Conservation (phyloP, 2,329 filamentous ascomycete species). For the Ciborinia camelliae region DNA sequence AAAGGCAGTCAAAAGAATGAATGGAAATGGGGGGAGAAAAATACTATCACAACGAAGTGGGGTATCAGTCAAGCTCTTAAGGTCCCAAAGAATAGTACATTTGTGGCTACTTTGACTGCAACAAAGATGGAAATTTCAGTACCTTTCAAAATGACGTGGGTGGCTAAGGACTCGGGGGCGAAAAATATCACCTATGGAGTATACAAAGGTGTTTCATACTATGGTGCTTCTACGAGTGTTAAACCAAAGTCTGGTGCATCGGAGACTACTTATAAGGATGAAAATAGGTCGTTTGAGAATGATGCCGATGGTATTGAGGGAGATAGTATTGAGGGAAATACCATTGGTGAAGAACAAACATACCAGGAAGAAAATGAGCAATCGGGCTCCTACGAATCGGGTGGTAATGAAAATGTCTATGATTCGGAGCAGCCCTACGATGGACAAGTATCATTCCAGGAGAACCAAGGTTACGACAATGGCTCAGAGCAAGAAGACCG, state of each 20-base stretch:
- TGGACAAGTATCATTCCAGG: not conserved
- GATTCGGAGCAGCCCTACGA: not conserved
- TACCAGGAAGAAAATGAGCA: not conserved
- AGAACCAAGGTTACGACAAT: not conserved
- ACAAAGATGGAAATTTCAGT: not conserved
- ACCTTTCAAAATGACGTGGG: not conserved
- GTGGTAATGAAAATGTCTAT: not conserved
- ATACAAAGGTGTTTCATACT: not conserved
- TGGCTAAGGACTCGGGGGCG: not conserved
- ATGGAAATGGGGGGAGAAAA: not conserved
- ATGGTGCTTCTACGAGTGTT: not conserved
- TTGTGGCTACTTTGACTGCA: slow-evolving; percentile 1
- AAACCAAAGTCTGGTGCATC: not conserved
- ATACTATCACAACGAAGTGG: slow-evolving; percentile 4
- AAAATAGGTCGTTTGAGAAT: not conserved
- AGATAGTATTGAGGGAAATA: not conserved
- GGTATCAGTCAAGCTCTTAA: slow-evolving; percentile 12
- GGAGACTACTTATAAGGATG: not conserved
- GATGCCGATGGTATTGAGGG: not conserved
- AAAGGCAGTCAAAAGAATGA: slow-evolving; percentile 1
- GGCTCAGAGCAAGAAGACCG: not conserved
- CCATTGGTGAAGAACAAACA: not conserved
- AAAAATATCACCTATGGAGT: not conserved
- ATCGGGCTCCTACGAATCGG: too few species aligned
- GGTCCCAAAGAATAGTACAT: not conserved